Percentiles rank a stretch among this genome's conserved stretches.
These are phyloP conservation scores for Ophiostoma pallidulum DNA, from an alignment of 2,329 filamentous ascomycete genomes.

Conservation along the genomic window DNA sequence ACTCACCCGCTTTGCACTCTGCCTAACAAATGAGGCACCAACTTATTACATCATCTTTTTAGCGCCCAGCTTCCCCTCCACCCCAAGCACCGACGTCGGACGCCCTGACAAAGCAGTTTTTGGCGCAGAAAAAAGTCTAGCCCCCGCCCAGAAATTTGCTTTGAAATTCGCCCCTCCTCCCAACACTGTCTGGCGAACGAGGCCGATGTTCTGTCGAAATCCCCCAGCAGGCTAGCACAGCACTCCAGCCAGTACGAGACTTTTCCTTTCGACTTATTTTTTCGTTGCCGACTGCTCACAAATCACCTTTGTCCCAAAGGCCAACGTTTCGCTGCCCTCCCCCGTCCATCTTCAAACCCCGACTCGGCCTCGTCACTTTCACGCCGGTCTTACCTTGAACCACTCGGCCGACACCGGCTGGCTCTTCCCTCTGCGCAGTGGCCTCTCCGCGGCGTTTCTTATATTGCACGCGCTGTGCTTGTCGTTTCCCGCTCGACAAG, in stretches of 20 bases:
- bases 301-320: slow-evolving; percentile 15
- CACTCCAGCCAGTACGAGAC: slow-evolving; percentile 10
- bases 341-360: not conserved
- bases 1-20: not conserved
- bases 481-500: too few species aligned
- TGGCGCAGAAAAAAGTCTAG: slow-evolving; percentile 1
- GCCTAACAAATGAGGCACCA: slow-evolving; percentile 3
- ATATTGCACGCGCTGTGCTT: too few species aligned
- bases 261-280: slow-evolving; percentile 4
- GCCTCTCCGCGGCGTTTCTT: too few species aligned
- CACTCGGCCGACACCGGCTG: too few species aligned
- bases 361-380: not conserved
- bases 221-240: not conserved
- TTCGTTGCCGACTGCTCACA: slow-evolving; percentile 14
- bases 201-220: not conserved
- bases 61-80: not conserved
- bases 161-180: slow-evolving; percentile 7
- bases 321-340: not conserved
- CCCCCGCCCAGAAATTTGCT: not conserved
- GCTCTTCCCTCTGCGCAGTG: too few species aligned
- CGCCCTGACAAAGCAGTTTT: slow-evolving; percentile 6
- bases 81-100: slow-evolving; percentile 13
- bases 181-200: not conserved
- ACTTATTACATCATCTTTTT: not conserved
- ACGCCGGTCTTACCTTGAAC: too few species aligned